Percentiles rank a stretch among this genome's conserved stretches.
phyloP scores from a whole-genome alignment of 148 eudicot genomes.

The Nyssa sinensis region DNA sequence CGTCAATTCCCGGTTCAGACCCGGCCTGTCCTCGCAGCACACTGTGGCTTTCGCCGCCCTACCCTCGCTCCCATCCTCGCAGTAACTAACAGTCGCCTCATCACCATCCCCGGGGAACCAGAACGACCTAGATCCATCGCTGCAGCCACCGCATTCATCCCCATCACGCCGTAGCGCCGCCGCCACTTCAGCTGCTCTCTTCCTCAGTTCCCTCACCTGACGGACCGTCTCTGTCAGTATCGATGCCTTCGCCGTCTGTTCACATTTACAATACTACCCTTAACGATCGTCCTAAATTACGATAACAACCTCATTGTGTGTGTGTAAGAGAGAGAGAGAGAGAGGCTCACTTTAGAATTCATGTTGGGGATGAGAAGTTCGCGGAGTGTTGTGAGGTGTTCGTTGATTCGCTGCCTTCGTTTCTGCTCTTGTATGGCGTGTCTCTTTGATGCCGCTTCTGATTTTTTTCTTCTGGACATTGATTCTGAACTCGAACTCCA shows the following conservation, averaged over 20 bases:
- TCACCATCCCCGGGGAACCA: slow-evolving; percentile 23
- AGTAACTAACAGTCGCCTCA: slow-evolving; percentile 9
- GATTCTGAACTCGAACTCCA: neutral
- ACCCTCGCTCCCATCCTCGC: neutral
- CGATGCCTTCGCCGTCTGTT: slow-evolving; percentile 24
- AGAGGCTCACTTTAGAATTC: slow-evolving; percentile 9
- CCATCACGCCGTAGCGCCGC: neutral
- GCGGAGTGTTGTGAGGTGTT: slow-evolving; percentile 13
- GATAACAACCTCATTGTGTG: no score
- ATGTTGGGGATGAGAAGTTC: slow-evolving; percentile 12
- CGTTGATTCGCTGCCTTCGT: slow-evolving; percentile 20
- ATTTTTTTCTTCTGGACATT: neutral
- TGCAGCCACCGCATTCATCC: neutral
- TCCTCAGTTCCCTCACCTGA: slow-evolving; percentile 26
- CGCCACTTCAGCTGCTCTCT: slow-evolving; percentile 12
- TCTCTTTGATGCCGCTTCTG: slow-evolving; percentile 10
- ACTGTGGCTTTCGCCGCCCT: slow-evolving; percentile 16
- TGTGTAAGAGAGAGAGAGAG: neutral
- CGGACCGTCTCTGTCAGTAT: slow-evolving; percentile 29
- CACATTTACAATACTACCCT: neutral
- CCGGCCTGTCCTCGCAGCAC: slow-evolving; percentile 31
- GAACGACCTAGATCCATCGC: neutral
- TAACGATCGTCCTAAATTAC: no score
- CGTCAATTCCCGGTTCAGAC: slow-evolving; percentile 21
- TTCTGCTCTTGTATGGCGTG: slow-evolving; percentile 17